Conservation (phyloP, 2,329 filamentous ascomycete genomes). For the Sclerotinia subarctica region DNA sequence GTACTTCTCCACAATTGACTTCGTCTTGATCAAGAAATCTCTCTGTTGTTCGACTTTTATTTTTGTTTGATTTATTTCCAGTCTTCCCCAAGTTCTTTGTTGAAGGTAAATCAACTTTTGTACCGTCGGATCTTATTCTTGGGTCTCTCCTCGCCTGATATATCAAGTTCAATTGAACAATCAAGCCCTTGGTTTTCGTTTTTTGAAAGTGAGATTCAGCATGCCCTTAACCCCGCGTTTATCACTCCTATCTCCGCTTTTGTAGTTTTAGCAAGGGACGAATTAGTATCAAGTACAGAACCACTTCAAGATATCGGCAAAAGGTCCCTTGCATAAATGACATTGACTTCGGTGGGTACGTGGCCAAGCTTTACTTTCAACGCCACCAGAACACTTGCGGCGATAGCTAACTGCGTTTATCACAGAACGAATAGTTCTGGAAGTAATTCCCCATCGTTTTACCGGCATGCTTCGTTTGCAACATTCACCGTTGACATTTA, state of each 20-base stretch:
- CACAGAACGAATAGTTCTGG: neutral
- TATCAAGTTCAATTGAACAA: neutral
- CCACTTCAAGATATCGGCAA: too few species aligned
- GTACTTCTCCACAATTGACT: accelerated
- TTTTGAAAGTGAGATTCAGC: neutral
- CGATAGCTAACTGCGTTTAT: too few species aligned
- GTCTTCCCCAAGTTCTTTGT: neutral
- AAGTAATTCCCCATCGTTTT: neutral
- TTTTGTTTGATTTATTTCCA: neutral
- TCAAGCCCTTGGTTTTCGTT: accelerated
- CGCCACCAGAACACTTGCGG: neutral
- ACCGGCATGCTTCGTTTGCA: neutral
- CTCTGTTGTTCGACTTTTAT: neutral
- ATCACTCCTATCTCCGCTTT: too few species aligned
- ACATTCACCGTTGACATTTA: neutral
- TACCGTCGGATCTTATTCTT: neutral
- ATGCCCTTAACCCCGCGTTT: neutral
- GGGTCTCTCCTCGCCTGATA: neutral
- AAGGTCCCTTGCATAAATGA: neutral
- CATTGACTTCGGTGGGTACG: too few species aligned
- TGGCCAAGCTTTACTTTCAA: neutral
- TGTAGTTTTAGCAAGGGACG: too few species aligned
- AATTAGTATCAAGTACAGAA: too few species aligned
- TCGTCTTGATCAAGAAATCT: neutral
- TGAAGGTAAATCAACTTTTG: neutral